These are phyloP conservation scores for Theileria annulata DNA, from an alignment of 169 alveolate species.

Conservation along the genomic window DNA sequence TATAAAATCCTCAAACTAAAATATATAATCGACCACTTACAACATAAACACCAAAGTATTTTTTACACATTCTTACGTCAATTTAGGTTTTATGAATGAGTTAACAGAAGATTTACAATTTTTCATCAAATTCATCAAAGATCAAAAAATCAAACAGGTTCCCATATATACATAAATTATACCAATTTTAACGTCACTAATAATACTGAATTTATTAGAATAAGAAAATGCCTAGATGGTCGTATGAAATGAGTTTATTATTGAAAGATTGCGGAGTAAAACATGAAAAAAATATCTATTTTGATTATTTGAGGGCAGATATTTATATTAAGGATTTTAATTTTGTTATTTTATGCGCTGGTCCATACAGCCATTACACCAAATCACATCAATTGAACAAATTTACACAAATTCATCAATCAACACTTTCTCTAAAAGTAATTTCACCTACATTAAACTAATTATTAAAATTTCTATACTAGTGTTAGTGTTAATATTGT, in stretches of 20 bases:
- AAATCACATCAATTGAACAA: conserved; percentile 56
- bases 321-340: conserved; percentile 66
- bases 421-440: conserved; percentile 52
- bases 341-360: conserved; percentile 69
- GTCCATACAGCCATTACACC: conserved; percentile 79
- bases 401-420: conserved; percentile 42
- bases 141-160: conserved; percentile 60
- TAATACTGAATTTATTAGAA: conserved; percentile 20
- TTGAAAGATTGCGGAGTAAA: conserved; percentile 55
- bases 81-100: conserved; percentile 36
- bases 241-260: conserved; percentile 65
- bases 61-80: background rate
- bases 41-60: conserved; percentile 51
- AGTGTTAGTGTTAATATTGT: background rate
- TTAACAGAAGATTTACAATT: conserved; percentile 55
- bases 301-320: conserved; percentile 73
- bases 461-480: background rate
- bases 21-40: conserved; percentile 69
- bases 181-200: background rate
- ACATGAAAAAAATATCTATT: conserved; percentile 64
- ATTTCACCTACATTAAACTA: background rate
- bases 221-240: conserved; percentile 72
- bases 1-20: conserved; percentile 72
- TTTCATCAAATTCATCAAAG: conserved; percentile 50
- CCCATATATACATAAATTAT: background rate